Evolutionary conservation across 1,284 basidiomycete species (phyloP).

Genomic region (Ganoderma resinaceum): DNA sequence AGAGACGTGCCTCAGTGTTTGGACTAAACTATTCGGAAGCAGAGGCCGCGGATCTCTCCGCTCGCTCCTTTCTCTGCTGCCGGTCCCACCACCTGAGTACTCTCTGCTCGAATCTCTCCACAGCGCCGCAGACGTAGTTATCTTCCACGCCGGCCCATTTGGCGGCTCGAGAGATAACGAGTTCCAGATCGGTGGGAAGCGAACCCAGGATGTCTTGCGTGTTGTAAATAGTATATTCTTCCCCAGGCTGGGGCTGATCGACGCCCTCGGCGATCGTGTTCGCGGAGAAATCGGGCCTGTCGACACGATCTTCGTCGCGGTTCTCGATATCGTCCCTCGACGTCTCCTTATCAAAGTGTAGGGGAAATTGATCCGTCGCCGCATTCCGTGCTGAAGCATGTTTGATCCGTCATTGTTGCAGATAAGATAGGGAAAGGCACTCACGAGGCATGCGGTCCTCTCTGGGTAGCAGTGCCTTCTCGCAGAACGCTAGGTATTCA

Average conservation of each 20-base stretch:
- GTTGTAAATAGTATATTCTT: conserved; percentile 65
- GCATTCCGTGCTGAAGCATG: conserved; percentile 33
- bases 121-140: conserved; percentile 56
- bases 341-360: not conserved
- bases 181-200: conserved; percentile 55
- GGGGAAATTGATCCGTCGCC: conserved; percentile 36
- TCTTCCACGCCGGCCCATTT: conserved; percentile 58
- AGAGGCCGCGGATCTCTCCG: conserved; percentile 10
- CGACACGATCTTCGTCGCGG: not conserved
- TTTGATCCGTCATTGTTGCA: not conserved
- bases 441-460: conserved; percentile 31
- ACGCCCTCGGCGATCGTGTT: conserved; percentile 21
- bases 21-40: not conserved
- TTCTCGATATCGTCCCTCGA: not conserved
- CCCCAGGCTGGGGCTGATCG: conserved; percentile 52
- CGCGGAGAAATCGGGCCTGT: conserved; percentile 20
- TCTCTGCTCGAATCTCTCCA: conserved; percentile 68
- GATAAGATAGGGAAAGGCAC: conserved; percentile 2
- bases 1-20: not conserved
- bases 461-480: conserved; percentile 55
- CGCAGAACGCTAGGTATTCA: conserved; percentile 72
- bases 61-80: conserved; percentile 30
- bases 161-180: conserved; percentile 56
- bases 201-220: conserved; percentile 64
- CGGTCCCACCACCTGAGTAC: conserved; percentile 56